Conservation (phyloP, 805 yeast genomes). For the Kodamaea kakaduensis region DNA sequence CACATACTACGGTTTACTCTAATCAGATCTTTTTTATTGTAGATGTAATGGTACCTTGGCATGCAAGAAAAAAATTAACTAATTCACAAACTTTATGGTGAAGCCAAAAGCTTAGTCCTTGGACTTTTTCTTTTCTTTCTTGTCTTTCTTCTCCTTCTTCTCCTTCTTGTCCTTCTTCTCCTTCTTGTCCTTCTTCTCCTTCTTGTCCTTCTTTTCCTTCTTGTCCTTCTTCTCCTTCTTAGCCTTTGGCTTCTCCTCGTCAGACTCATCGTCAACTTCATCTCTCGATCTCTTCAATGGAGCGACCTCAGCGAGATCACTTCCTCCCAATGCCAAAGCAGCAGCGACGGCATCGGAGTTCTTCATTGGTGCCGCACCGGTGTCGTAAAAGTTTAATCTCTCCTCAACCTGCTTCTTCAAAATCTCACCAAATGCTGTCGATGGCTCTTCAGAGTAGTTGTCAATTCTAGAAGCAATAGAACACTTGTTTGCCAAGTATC, state of each 20-base stretch:
- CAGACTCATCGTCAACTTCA: conserved; percentile 21
- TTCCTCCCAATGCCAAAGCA: conserved; percentile 69
- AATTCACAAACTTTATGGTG: conserved; percentile 20
- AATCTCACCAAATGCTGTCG: conserved; percentile 82
- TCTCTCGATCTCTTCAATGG: conserved; percentile 20
- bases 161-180: conserved; percentile 38
- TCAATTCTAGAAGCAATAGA: conserved; percentile 98
- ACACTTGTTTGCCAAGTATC: conserved; percentile 98
- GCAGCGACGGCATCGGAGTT: conserved; percentile 90
- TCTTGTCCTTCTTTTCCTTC: conserved; percentile 32
- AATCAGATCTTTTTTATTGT: conserved; percentile 6
- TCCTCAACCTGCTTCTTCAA: conserved; percentile 97
- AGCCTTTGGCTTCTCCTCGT: conserved; percentile 24
- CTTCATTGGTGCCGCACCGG: conserved; percentile 96
- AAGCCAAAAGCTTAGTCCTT: conserved; percentile 30
- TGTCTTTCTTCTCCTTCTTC: conserved; percentile 41
- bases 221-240: conserved; percentile 31
- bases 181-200: conserved; percentile 30
- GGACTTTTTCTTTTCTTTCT: conserved; percentile 44
- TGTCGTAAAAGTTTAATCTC: conserved; percentile 90
- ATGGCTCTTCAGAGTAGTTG: conserved; percentile 92
- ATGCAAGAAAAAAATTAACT: conserved; percentile 23
- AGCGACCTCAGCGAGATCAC: conserved; percentile 44
- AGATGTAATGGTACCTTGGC: conserved; percentile 16
- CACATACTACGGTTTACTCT: too few species aligned